phyloP scores from a whole-genome alignment of 2,329 filamentous ascomycete species.

The Epichloe brachyelytri region DNA sequence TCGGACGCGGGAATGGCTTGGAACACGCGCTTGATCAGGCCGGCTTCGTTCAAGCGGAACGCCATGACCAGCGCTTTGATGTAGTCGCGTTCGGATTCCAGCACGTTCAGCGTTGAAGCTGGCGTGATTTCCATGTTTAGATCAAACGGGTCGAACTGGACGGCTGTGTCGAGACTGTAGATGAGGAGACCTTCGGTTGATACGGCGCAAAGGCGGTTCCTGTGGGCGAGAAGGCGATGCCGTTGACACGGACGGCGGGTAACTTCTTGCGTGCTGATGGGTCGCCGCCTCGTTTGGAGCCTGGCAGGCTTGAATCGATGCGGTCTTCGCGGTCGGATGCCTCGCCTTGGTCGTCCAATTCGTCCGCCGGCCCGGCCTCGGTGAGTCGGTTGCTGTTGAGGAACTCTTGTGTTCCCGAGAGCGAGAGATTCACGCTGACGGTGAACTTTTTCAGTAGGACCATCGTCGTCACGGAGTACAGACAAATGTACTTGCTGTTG shows the following conservation, averaged over 20 bases:
- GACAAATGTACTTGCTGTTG: constrained; percentile 96
- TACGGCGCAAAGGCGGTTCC: constrained; percentile 81
- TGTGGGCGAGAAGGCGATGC: constrained; percentile 77
- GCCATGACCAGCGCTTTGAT: constrained; percentile 93
- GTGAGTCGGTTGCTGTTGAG: constrained; percentile 86
- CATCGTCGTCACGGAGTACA: constrained; percentile 90
- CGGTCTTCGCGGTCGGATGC: constrained; percentile 81
- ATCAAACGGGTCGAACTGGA: constrained; percentile 92
- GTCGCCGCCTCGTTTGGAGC: constrained; percentile 72
- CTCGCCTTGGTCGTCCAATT: constrained; percentile 82
- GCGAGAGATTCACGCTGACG: constrained; percentile 86
- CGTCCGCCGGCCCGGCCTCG: constrained; percentile 70
- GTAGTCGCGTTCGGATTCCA: constrained; percentile 60
- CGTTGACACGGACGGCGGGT: constrained; percentile 73
- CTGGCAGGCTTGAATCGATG: constrained; percentile 66
- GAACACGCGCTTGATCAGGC: constrained; percentile 74
- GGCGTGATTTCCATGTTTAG: constrained; percentile 90
- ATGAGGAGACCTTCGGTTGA: constrained; percentile 89
- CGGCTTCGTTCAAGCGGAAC: constrained; percentile 82
- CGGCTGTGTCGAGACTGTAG: constrained; percentile 74
- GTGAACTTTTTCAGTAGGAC: constrained; percentile 91
- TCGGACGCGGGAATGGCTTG: constrained; percentile 65
- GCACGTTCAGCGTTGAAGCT: constrained; percentile 59
- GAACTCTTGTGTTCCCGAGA: constrained; percentile 94
- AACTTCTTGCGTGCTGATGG: constrained; percentile 63